Conservation (phyloP, 2,329 filamentous ascomycete genomes). For the Sporothrix curviconia region DNA sequence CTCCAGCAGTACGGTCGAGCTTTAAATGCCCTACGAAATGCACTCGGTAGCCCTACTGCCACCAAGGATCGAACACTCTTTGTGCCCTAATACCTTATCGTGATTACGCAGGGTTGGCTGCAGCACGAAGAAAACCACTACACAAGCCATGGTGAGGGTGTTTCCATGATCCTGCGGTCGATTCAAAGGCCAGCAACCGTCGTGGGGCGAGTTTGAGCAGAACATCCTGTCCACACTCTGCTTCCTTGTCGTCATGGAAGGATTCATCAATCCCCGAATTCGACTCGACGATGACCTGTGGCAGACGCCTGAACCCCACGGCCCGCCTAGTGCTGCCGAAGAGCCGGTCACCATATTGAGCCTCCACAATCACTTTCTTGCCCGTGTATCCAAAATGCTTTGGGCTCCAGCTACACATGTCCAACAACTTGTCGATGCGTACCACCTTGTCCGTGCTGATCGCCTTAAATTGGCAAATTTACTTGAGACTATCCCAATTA, state of each 20-base stretch:
- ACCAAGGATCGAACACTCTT: constrained; percentile 6
- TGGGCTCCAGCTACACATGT: neutral
- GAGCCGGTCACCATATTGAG: neutral
- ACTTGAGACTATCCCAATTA: constrained; percentile 4
- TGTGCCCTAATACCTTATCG: constrained; percentile 16
- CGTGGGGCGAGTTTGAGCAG: constrained; percentile 6
- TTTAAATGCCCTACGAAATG: constrained; percentile 5
- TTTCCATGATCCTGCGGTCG: constrained; percentile 9
- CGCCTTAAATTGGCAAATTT: neutral
- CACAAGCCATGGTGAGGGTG: constrained; percentile 15
- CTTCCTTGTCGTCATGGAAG: constrained; percentile 17
- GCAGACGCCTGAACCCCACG: neutral
- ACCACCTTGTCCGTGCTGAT: constrained; percentile 1
- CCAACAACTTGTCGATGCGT: neutral
- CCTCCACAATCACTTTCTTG: constrained; percentile 1
- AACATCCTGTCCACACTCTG: constrained; percentile 9
- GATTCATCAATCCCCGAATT: constrained; percentile 17
- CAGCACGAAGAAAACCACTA: neutral
- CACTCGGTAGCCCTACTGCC: neutral
- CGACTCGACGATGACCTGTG: constrained; percentile 10
- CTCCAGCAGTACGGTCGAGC: constrained; percentile 12
- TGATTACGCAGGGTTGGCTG: constrained; percentile 17
- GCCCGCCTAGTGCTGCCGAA: neutral
- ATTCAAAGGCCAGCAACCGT: neutral
- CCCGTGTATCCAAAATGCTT: neutral